Base-by-base conservation (phyloP, 345 rosid genomes). In the Cardamine chenopodiifolia region DNA sequence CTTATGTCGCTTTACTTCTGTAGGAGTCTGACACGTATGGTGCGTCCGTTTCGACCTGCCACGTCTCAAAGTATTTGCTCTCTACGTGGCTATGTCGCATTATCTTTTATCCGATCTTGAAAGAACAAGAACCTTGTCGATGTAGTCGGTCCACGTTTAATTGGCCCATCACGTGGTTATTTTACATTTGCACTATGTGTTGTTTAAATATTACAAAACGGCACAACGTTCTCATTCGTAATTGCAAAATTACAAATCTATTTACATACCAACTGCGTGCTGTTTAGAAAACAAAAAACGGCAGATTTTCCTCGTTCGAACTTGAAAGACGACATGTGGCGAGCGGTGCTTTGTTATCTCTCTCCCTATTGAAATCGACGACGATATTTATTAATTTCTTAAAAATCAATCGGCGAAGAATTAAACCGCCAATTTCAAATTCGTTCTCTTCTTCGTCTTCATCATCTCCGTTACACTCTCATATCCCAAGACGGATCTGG, bases 381-480 rank as follows among this genome's bases (percentile, higher is more conserved):
- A 40, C 37, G 68, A 11, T 45, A 54, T 35, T 47, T 49, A 52
- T 71, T 34, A 34, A 25, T 56, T 71, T 56, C 55, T 2, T 42
- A 50, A 64, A 70, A 6, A 35, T 35, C 45, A 15, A 45, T 57
- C 66, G 45, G 65, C 70, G 19, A 77, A 56, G 35, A 66, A 48
- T 66, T 40, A 62, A 53, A 62, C 78, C 85, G 88, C 84, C 85
- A 85, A 83, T 26, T 77, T 81, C 76, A 68, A 81, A 72, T 62
- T 72, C n/a, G 42, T 47, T 32, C 25, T 54, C 61, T 23, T 25
- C 55, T 53, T 54, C 71, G 18, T 55, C 78, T 6, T 39, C 67
- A 11, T 62, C 66, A 9, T 45, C 68, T 45, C 48, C 29, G 14
- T 32, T 11, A 48, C 63, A 61, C 23, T 37, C 50, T 59, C 66